Conservation (phyloP, 176 grass and related monocot genomes). For the Zoysia japonica region DNA sequence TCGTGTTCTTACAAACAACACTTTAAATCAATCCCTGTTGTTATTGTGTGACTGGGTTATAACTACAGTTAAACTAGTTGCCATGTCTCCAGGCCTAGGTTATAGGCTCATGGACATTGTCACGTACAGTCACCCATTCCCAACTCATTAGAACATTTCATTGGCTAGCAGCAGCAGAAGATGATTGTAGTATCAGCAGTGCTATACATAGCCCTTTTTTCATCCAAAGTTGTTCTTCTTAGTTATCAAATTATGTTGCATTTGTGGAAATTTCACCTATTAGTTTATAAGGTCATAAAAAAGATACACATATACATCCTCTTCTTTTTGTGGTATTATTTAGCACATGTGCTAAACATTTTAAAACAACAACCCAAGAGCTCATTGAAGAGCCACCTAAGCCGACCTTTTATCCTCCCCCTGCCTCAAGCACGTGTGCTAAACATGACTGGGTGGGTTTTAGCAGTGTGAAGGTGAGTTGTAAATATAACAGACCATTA, state of each 20-base stretch:
- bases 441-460: not conserved
- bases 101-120: slow-evolving; percentile 8
- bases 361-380: too few relatives aligned
- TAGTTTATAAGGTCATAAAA: not conserved
- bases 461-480: slow-evolving; percentile 8
- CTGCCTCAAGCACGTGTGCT: not conserved
- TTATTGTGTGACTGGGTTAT: not conserved
- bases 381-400: too few relatives aligned
- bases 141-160: slow-evolving; percentile 3
- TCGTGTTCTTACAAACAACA: not conserved
- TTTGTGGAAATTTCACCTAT: not conserved
- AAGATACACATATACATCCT: too few relatives aligned
- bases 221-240: not conserved
- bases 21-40: not conserved
- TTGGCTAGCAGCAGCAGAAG: not conserved
- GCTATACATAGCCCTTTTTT: too few relatives aligned
- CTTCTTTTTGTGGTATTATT: too few relatives aligned
- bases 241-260: slow-evolving; percentile 1
- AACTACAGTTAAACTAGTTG: not conserved
- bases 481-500: slow-evolving; percentile 13
- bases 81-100: not conserved
- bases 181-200: not conserved
- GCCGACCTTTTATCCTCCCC: too few relatives aligned
- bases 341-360: too few relatives aligned
- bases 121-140: not conserved